Conservation (phyloP, 169 alveolate species). For the Eimeria acervulina region DNA sequence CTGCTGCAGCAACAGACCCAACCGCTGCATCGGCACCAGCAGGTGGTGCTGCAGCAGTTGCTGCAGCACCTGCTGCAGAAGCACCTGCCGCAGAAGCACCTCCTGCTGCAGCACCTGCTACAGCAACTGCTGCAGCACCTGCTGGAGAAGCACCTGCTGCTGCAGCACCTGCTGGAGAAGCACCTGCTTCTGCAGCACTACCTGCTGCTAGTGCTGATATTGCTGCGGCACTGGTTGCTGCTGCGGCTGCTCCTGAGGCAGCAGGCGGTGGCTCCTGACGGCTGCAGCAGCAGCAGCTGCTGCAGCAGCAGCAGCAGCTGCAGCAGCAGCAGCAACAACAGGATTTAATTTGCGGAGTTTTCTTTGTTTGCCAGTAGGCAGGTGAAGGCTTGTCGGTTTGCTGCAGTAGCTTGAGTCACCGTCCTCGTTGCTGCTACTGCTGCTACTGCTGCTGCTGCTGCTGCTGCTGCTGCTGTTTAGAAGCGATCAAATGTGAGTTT, state of each 20-base stretch:
- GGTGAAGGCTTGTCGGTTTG: not conserved
- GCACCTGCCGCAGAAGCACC: not conserved
- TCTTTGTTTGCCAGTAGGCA: not conserved
- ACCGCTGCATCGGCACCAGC: not conserved
- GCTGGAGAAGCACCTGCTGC: constrained; percentile 2
- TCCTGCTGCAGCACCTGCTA: not conserved
- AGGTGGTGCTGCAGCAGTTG: too few relatives aligned
- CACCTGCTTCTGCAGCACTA: not conserved
- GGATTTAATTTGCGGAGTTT: not conserved
- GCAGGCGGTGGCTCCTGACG: not conserved
- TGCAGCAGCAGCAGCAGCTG: constrained; percentile 5
- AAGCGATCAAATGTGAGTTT: constrained; percentile 78
- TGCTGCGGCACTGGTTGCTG: not conserved
- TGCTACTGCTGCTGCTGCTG: constrained; percentile 22
- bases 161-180: not conserved
- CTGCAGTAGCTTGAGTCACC: not conserved
- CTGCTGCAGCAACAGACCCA: not conserved
- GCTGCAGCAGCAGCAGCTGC: not conserved
- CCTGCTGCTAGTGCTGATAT: too few relatives aligned
- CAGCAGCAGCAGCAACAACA: not conserved
- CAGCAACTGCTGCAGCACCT: not conserved
- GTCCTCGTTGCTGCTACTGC: constrained; percentile 13
- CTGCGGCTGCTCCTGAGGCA: not conserved
- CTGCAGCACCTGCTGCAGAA: not conserved
- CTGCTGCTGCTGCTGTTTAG: not conserved